Evolutionary conservation across 2,329 filamentous ascomycete genomes (phyloP), one percentile per base, ranked within the genome.

Genomic region (Exophiala sp.): DNA sequence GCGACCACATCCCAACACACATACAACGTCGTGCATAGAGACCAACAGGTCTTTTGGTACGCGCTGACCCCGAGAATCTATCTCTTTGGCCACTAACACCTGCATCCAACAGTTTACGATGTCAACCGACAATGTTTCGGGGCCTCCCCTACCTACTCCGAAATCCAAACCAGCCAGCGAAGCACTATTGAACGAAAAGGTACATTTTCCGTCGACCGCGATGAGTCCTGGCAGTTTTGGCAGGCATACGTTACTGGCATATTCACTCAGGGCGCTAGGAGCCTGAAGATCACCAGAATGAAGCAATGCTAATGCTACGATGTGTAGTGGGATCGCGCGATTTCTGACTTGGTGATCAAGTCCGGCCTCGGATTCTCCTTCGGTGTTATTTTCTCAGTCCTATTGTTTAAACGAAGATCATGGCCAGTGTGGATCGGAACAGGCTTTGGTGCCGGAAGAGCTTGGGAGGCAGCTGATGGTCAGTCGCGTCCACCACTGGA

Each of bases 121-220:
- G 81, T 77, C 81, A 71, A 80, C 84, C 67, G 72, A 76, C 35
- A 74, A 76, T 62, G 65, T 72, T 76, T 77, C 79, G 70, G 74
- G 71, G 70, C 77, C 83, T 64, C 80, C 84, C 66, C 79, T 81
- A 72, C 80, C 83, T 62, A 81, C 88, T 71, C 81, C 87, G 73
- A 84, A 89, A 66, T 77, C 83, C 60, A 82, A 75, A 75, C 92
- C 94, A 62, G 88, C 96, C 77, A 97, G 92, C 81, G 94, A 99
- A 81, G 89, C 92, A 69, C 85, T 99, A 68, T 84, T 99, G 70
- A 97, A 97, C 76, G 94, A 99, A 78, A 99, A 99, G 91, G 94
- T 96, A 85, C 62, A 68, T 34, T 16, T 16, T n/a, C 32, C 3
- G 33, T 12, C 9, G 20, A 18, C 38, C 12, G 38, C 5, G 10